These are phyloP conservation scores for Orychophragmus violaceus DNA, from an alignment of 345 rosid genomes.

Conservation along the genomic window DNA sequence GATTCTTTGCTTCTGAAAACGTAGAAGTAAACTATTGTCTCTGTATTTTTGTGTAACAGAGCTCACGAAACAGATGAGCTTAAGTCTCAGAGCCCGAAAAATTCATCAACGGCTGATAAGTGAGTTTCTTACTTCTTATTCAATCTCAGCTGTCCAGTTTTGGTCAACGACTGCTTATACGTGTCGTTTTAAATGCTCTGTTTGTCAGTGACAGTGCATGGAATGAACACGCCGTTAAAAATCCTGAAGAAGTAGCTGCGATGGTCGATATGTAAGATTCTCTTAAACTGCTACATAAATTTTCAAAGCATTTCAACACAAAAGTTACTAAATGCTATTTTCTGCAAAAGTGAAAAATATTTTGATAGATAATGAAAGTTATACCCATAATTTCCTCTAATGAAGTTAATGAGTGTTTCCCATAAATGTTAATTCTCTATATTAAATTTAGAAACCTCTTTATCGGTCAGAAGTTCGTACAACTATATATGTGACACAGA, in stretches of 20 bases:
- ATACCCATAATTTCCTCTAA: background rate
- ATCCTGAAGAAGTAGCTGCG: constrained; percentile 67
- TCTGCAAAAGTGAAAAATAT: too few species aligned
- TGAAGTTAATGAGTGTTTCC: too few species aligned
- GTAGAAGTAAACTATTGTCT: background rate
- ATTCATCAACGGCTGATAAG: constrained; percentile 21
- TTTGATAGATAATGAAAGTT: too few species aligned
- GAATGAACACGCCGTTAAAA: constrained; percentile 55
- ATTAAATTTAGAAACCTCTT: background rate
- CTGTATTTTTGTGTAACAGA: background rate
- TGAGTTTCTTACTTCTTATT: background rate
- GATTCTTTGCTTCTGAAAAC: background rate
- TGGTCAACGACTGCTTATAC: background rate
- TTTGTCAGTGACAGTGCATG: constrained; percentile 26
- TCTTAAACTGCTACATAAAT: background rate
- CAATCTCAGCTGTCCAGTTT: constrained; percentile 4
- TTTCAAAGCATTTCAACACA: background rate
- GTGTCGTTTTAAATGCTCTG: background rate
- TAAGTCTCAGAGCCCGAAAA: background rate
- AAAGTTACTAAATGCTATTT: background rate
- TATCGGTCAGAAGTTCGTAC: background rate
- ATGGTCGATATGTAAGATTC: constrained; percentile 62
- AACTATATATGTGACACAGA: constrained; percentile 5
- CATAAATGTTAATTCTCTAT: constrained; percentile 9
- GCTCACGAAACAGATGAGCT: constrained; percentile 22